A percentile compares a stretch with the other conserved stretches of the same genome.
Evolutionary conservation across 495 filamentous ascomycete species (phyloP).

Genomic region (Hypomontagnella submonticulosa): DNA sequence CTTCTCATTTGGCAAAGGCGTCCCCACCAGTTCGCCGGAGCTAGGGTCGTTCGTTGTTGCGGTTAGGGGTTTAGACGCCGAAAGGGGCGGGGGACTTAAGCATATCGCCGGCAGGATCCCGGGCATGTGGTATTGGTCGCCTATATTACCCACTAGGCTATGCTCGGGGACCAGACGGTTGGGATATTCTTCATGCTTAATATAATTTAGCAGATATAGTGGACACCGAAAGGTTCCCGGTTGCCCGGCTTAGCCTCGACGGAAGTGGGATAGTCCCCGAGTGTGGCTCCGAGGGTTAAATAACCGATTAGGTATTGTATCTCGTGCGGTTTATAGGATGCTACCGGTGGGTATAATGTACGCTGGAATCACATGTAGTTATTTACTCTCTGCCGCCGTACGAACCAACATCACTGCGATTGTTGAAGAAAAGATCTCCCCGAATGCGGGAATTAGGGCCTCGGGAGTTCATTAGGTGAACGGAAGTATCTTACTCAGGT

Average conservation of each 20-base stretch:
- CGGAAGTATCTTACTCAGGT: neutral
- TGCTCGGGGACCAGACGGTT: constrained; percentile 1
- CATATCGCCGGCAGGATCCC: constrained; percentile 8
- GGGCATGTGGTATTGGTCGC: neutral
- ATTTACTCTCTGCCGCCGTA: neutral
- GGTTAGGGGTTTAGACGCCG: constrained; percentile 6
- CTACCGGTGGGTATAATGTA: too few species aligned
- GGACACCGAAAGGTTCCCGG: constrained; percentile 17
- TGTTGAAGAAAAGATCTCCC: neutral
- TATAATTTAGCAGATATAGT: constrained; percentile 5
- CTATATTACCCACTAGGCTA: constrained; percentile 6
- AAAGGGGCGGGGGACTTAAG: constrained; percentile 1
- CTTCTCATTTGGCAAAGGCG: too few species aligned
- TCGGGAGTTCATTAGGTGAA: neutral
- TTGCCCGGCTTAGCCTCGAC: neutral
- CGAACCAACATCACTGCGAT: neutral
- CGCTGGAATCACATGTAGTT: too few species aligned
- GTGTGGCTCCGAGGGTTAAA: neutral
- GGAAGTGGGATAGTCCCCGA: constrained; percentile 9
- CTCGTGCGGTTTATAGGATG: too few species aligned
- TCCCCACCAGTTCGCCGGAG: too few species aligned
- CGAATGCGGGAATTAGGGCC: neutral
- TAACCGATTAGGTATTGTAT: neutral
- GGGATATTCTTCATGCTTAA: neutral
- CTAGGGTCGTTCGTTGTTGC: neutral